Evolutionary conservation across 306 rosid genomes (phyloP).

Genomic region (Begonia loranthoides): DNA sequence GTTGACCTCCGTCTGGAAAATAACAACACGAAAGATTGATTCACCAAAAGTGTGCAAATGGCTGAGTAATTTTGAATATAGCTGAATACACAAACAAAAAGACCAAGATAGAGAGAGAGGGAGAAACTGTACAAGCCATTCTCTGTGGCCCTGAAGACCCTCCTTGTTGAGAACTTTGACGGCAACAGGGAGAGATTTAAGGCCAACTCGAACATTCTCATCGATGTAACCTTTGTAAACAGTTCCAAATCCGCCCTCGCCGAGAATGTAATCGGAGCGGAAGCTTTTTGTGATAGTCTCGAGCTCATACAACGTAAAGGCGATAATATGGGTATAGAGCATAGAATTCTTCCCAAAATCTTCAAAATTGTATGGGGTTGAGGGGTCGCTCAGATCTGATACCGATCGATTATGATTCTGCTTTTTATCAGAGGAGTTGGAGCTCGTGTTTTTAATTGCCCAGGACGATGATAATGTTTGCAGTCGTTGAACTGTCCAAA

Average conservation of each 20-base stretch:
- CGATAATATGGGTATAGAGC: conserved; percentile 76
- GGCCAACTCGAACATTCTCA: conserved; percentile 92
- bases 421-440: conserved; percentile 15
- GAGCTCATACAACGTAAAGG: conserved; percentile 83
- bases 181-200: conserved; percentile 89
- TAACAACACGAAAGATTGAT: neutral
- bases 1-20: conserved; percentile 81
- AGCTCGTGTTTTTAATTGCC: conserved; percentile 15
- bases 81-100: neutral
- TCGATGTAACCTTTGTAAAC: conserved; percentile 97
- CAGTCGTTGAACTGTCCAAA: conserved; percentile 62
- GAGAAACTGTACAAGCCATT: conserved; percentile 77
- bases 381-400: conserved; percentile 95
- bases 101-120: neutral
- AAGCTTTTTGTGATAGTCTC: conserved; percentile 97
- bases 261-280: conserved; percentile 81
- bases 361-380: conserved; percentile 71
- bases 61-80: neutral
- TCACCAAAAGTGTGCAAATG: neutral
- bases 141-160: conserved; percentile 96
- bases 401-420: conserved; percentile 46
- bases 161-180: conserved; percentile 95
- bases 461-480: conserved; percentile 32
- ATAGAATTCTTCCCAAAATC: conserved; percentile 61
- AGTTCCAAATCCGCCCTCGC: conserved; percentile 95